Percentiles rank a stretch among this genome's conserved stretches.
These are phyloP conservation scores for Trichoderma lentiforme DNA, from an alignment of 2,329 filamentous ascomycete genomes.

Conservation along the genomic window DNA sequence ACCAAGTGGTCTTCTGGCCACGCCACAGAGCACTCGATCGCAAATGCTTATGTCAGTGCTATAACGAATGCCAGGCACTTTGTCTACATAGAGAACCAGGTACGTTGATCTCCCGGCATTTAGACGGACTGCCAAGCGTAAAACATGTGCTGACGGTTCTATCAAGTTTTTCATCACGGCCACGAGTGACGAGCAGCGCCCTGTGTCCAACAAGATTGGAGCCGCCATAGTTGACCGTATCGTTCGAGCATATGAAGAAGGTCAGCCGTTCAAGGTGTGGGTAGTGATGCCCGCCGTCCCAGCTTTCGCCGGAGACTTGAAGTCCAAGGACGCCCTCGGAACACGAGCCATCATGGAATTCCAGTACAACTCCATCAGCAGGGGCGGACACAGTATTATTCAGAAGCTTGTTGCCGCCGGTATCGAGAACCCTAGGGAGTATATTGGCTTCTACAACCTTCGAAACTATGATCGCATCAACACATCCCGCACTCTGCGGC, in stretches of 20 bases:
- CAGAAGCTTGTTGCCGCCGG: constrained; percentile 67
- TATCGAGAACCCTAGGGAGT: constrained; percentile 63
- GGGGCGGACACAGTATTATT: constrained; percentile 74
- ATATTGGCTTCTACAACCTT: constrained; percentile 83
- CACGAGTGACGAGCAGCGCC: constrained; percentile 64
- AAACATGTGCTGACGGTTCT: not conserved
- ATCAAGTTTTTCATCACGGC: constrained; percentile 80
- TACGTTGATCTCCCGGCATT: constrained; percentile 23
- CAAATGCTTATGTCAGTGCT: constrained; percentile 75
- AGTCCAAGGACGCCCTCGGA: constrained; percentile 67
- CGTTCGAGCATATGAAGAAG: constrained; percentile 62
- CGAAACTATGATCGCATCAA: constrained; percentile 84
- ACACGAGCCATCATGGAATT: constrained; percentile 87
- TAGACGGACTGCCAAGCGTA: rapidly evolving
- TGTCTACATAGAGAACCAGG: constrained; percentile 75
- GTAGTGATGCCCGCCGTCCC: constrained; percentile 77
- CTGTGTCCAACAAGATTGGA: constrained; percentile 75
- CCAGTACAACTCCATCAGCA: constrained; percentile 76
- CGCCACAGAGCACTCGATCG: constrained; percentile 69
- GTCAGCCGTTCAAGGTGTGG: constrained; percentile 69
- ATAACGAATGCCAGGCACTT: constrained; percentile 69
- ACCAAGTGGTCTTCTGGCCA: constrained; percentile 52
- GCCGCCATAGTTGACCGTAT: constrained; percentile 76
- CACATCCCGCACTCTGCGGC: constrained; percentile 57
- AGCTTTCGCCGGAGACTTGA: constrained; percentile 77